phyloP scores from a whole-genome alignment of 2,329 filamentous ascomycete genomes.

The Nemania diffusa region DNA sequence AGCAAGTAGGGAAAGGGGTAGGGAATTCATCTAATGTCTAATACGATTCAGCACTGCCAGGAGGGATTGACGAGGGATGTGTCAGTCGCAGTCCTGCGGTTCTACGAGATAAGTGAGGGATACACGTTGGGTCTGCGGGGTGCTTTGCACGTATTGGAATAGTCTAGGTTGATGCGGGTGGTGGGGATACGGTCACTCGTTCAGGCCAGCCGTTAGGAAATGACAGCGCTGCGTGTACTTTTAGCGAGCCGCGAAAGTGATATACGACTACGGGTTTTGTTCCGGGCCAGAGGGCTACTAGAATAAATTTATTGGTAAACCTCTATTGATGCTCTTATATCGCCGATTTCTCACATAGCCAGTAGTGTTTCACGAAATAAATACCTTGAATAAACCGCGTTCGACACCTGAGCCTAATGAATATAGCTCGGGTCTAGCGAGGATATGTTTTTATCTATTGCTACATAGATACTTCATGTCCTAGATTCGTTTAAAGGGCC shows the following conservation, averaged over 20 bases:
- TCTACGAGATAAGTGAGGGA: slow-evolving; percentile 11
- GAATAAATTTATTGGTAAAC: background rate
- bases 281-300: background rate
- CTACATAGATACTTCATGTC: background rate
- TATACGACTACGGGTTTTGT: background rate
- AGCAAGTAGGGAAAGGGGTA: background rate
- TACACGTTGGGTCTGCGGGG: slow-evolving; percentile 10
- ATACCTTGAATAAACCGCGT: background rate
- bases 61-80: background rate
- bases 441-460: background rate
- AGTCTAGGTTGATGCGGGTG: slow-evolving; percentile 8
- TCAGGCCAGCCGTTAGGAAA: background rate
- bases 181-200: slow-evolving; percentile 12
- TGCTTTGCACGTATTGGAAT: slow-evolving; percentile 15
- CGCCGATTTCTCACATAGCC: background rate
- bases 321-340: background rate
- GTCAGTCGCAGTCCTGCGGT: background rate
- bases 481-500: no score
- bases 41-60: slow-evolving; percentile 35
- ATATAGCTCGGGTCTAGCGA: background rate
- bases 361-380: background rate
- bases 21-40: slow-evolving; percentile 45
- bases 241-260: background rate
- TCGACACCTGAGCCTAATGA: background rate
- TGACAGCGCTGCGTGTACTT: slow-evolving; percentile 11